Conservation (phyloP, 306 rosid species). For the Echinosophora koreensis region DNA sequence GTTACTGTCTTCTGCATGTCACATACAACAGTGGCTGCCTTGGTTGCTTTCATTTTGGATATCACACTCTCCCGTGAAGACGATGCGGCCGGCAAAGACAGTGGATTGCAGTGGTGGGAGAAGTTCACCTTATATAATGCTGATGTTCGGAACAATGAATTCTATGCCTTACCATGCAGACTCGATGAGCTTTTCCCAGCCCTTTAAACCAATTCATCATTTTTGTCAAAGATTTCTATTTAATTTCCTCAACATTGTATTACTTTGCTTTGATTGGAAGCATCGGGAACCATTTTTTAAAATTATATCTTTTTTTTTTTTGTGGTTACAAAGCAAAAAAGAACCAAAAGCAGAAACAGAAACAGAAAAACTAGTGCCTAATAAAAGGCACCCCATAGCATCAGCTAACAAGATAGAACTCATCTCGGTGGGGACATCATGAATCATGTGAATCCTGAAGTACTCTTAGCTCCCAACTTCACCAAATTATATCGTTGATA, state of each 20-base stretch:
- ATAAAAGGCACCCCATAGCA: too few relatives aligned
- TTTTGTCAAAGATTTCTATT: neutral
- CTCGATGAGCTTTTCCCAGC: slow-evolving; percentile 66
- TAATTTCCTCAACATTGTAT: slow-evolving; percentile 12
- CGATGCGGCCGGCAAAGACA: slow-evolving; percentile 59
- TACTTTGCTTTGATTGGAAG: neutral
- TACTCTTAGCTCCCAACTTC: too few relatives aligned
- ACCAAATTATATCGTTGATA: neutral
- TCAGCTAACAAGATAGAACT: too few relatives aligned
- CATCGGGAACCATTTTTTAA: slow-evolving; percentile 7
- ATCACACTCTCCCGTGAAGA: slow-evolving; percentile 58
- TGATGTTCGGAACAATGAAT: slow-evolving; percentile 75
- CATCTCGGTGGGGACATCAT: too few relatives aligned
- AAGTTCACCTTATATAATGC: slow-evolving; percentile 65
- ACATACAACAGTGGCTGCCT: slow-evolving; percentile 72
- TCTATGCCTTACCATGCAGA: slow-evolving; percentile 69
- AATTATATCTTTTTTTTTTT: too few relatives aligned
- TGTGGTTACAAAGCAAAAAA: too few relatives aligned
- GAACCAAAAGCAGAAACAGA: too few relatives aligned
- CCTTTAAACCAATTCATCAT: slow-evolving; percentile 29
- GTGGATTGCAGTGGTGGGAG: slow-evolving; percentile 78
- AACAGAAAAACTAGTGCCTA: too few relatives aligned
- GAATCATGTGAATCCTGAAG: too few relatives aligned
- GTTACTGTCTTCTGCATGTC: slow-evolving; percentile 73
- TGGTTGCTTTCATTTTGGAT: slow-evolving; percentile 71